phyloP scores from a whole-genome alignment of 306 rosid genomes.

The Sicyos edulis region DNA sequence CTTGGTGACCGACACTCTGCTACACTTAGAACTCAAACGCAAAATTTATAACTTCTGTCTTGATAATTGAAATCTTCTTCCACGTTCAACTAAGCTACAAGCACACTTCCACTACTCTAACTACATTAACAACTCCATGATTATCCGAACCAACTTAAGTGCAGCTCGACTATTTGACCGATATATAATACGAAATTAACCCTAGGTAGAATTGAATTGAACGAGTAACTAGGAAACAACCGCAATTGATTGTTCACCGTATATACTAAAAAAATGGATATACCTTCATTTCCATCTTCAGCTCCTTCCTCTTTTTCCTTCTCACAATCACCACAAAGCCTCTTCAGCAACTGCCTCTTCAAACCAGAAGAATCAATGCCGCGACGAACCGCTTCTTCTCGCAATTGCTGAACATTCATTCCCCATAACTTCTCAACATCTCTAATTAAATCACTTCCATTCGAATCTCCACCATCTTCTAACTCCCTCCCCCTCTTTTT shows the following conservation, averaged over 20 bases:
- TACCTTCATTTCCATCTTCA: slow-evolving; percentile 30
- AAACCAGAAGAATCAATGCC: slow-evolving; percentile 34
- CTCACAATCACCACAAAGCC: slow-evolving; percentile 32
- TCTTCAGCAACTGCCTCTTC: slow-evolving; percentile 40
- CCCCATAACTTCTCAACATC: slow-evolving; percentile 34
- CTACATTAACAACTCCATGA: no score
- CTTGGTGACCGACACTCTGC: no score
- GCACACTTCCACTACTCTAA: no score
- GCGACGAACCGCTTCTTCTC: slow-evolving; percentile 36
- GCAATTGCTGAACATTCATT: slow-evolving; percentile 34
- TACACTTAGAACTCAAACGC: background rate
- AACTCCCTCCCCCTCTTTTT: slow-evolving; percentile 43
- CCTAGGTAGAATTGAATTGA: no score
- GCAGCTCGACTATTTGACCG: no score
- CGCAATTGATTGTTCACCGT: background rate
- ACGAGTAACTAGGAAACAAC: background rate
- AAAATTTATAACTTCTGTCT: background rate
- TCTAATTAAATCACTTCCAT: slow-evolving; percentile 29
- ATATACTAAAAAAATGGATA: slow-evolving; percentile 5
- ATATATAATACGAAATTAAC: no score
- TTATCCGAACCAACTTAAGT: no score
- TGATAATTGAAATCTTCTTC: background rate
- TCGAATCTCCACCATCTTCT: slow-evolving; percentile 26
- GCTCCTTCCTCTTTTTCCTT: slow-evolving; percentile 13
- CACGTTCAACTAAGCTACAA: slow-evolving; percentile 1